Evolutionary conservation across 208 protist genomes (phyloP), one percentile per base, ranked within the genome.

Genomic region (Leishmania arabica): DNA sequence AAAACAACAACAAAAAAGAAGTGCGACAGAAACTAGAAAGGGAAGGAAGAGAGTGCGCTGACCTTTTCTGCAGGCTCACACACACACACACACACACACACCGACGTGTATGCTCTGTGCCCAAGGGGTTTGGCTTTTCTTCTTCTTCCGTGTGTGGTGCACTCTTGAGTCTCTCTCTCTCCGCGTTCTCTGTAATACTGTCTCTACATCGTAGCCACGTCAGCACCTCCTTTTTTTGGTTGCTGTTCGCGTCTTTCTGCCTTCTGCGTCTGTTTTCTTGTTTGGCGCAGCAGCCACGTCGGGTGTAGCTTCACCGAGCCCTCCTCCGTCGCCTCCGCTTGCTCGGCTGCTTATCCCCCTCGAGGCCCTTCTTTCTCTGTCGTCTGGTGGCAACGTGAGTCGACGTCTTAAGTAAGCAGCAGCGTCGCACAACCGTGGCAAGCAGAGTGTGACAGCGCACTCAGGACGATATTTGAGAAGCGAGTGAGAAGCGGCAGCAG

Each of bases 361-460:
- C 45, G 69, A 73, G 27, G 69, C 37, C 31, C 7, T 19, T 66
- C 56, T 65, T 60, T 70, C 60, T 60, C 75, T 72, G 1, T 71
- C 45, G 51, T 21, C n/a, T 27, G 31, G 45, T 40, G 62, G 31
- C 40, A 40, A 6, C 1, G 8, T 24, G 62, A 6, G 13, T 19
- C 62, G 62, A 31, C 40, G 70, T 21, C 70, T 31, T 74, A 74
- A 54, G 13, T 53, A n/a, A 74, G 45, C 40, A 74, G 6, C 5
- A 9, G 62, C 62, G 62, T 68, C 31, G 13, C 62, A 34, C 31
- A 34, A 68, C 15, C 4, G 62, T 68, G 62, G 11, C 3, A 13
- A 6, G 17, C 13, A 68, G 31, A 7, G 31, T 15, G 62, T 40
- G 31, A 6, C 62, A 40, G 9, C 7, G 62, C 27, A 68, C 31